Evolutionary conservation across 371 early-diverging fungal genomes (phyloP).

Genomic region (Catenaria anguillulae): DNA sequence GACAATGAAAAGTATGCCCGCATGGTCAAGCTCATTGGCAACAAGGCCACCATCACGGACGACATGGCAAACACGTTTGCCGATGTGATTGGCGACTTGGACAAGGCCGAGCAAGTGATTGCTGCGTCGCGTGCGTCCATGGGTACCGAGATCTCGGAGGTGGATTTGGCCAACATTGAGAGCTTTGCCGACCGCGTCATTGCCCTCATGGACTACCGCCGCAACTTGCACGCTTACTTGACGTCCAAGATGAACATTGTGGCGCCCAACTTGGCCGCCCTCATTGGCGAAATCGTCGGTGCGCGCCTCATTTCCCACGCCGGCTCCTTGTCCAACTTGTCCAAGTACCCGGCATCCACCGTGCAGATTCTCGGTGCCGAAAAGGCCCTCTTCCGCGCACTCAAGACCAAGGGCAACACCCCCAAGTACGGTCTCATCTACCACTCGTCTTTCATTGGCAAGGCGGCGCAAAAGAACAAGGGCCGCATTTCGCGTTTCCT

Average conservation of each 20-base stretch:
- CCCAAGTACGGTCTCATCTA: conserved; percentile 99
- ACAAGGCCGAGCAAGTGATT: conserved; percentile 58
- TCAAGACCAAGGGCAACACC: conserved; percentile 95
- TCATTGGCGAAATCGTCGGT: conserved; percentile 94
- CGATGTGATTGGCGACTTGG: conserved; percentile 48
- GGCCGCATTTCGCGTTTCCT: conserved; percentile 95
- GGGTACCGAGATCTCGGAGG: conserved; percentile 51
- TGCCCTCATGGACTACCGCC: conserved; percentile 80
- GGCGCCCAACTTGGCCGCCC: conserved; percentile 94
- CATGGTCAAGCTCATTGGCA: conserved; percentile 70
- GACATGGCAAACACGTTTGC: conserved; percentile 56
- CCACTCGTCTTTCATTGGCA: conserved; percentile 88
- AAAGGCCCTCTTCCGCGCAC: conserved; percentile 82
- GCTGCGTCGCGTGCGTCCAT: conserved; percentile 90
- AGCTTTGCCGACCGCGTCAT: conserved; percentile 87
- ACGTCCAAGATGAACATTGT: conserved; percentile 87
- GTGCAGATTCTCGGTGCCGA: conserved; percentile 99
- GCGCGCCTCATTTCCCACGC: conserved; percentile 93
- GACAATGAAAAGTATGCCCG: conserved; percentile 85
- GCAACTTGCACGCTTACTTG: conserved; percentile 77
- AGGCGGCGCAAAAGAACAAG: conserved; percentile 92
- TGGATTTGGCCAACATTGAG: conserved; percentile 85
- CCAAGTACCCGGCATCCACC: conserved; percentile 95
- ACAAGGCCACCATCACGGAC: conserved; percentile 72
- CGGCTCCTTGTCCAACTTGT: conserved; percentile 90